A percentile compares a stretch with the other conserved stretches of the same genome.
These are phyloP conservation scores for Turnera subulata DNA, from an alignment of 345 rosid species.

Conservation along the genomic window DNA sequence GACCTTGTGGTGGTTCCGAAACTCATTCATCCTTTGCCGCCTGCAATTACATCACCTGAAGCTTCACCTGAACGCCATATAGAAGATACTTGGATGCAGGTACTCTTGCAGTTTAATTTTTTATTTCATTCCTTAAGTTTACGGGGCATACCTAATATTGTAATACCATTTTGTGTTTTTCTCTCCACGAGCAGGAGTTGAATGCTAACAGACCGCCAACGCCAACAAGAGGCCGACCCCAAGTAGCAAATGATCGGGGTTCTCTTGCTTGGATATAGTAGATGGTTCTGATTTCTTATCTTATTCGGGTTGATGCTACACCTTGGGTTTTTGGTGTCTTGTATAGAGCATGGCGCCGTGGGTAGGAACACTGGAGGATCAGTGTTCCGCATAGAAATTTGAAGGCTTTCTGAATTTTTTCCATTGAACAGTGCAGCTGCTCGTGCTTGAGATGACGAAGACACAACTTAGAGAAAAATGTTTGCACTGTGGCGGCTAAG, in stretches of 20 bases:
- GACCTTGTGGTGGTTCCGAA: slow-evolving; percentile 97
- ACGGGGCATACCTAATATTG: not conserved
- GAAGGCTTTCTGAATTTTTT: slow-evolving; percentile 27
- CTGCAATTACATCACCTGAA: slow-evolving; percentile 83
- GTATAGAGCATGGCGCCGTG: slow-evolving; percentile 46
- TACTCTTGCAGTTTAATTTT: slow-evolving; percentile 18
- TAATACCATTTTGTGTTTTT: slow-evolving; percentile 4
- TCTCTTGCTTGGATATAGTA: slow-evolving; percentile 84
- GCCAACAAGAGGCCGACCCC: slow-evolving; percentile 96
- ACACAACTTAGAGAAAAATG: slow-evolving; percentile 33
- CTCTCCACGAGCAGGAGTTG: slow-evolving; percentile 55
- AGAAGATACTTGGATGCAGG: slow-evolving; percentile 99
- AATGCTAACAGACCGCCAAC: slow-evolving; percentile 95
- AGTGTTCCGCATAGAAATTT: slow-evolving; percentile 22
- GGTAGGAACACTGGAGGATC: slow-evolving; percentile 28
- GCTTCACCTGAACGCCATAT: slow-evolving; percentile 73
- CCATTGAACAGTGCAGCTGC: slow-evolving; percentile 18
- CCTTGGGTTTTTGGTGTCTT: slow-evolving; percentile 34
- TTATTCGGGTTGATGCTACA: slow-evolving; percentile 35
- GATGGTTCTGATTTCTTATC: slow-evolving; percentile 22
- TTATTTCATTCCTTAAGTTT: not conserved
- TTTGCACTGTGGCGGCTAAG: slow-evolving; percentile 27
- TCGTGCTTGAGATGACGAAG: slow-evolving; percentile 27
- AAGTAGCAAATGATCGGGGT: slow-evolving; percentile 72
- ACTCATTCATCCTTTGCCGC: slow-evolving; percentile 95